Base-by-base conservation (phyloP, 1,139 yeast genomes). In the Protomyces macrosporus region DNA sequence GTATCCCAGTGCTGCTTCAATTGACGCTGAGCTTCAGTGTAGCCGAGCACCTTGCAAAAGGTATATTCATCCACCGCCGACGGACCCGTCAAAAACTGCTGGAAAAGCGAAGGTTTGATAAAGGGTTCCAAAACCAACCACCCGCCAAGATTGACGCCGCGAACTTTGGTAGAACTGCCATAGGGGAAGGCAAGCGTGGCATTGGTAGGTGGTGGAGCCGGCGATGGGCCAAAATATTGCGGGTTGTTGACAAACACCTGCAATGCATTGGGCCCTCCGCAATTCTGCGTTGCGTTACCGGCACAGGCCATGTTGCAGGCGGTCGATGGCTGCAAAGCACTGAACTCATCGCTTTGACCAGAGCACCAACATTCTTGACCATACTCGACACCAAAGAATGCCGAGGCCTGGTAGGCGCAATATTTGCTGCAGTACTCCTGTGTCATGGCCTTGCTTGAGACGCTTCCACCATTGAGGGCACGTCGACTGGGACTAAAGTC, bases 131-230 rank as follows among this genome's bases (percentile, higher is more conserved):
- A 79, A 68, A 83, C 84, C 67, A 90, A 81, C 97, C 97, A 90
- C 30, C 97, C 97, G 55, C 97, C 97, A 33, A 90, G 76, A 71
- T 89, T 89, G 55, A 90, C 90, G 66, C 97, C 97, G 56, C 84
- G 77, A 45, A 70, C 63, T 39, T 67, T 67, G 30, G 23, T 23
- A 23, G 23, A 23, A 23, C 23, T 23, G 23, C 23, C 23, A 23
- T 23, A 23, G 23, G 23, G 23, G 23, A 23, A 23, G 23, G 23
- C 23, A 23, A 23, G 23, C 23, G 23, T 23, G 23, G 23, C 23
- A 23, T 23, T 23, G 23, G 23, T 23, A 23, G 23, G 23, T 23
- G 23, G 23, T 2, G 23, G 23, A 23, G 23, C 23, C 23, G 23
- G 23, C 23, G 23, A 23, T 1, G 23, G 23, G 23, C 23, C 23